These are phyloP conservation scores for Daldinia bambusicola DNA, from an alignment of 495 filamentous ascomycete genomes.

Conservation along the genomic window DNA sequence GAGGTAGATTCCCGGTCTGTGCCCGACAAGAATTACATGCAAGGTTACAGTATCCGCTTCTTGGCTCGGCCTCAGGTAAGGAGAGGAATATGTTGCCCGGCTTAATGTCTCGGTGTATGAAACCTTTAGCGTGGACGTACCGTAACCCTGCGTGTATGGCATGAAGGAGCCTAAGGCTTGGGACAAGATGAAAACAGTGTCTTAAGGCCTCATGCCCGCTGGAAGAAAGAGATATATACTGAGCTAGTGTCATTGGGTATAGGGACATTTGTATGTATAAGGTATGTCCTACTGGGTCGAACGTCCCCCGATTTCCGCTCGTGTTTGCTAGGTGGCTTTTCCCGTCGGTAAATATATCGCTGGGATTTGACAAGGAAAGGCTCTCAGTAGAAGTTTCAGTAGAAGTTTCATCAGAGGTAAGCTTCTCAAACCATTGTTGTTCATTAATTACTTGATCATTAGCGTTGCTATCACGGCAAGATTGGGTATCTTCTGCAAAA, in stretches of 20 bases:
- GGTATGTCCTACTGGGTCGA: constrained; percentile 54
- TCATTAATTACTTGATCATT: neutral
- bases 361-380: constrained; percentile 51
- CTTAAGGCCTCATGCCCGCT: constrained; percentile 38
- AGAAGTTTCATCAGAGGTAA: constrained; percentile 47
- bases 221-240: constrained; percentile 48
- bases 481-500: constrained; percentile 45
- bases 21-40: constrained; percentile 48
- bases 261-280: constrained; percentile 69
- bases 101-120: constrained; percentile 98
- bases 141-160: constrained; percentile 46
- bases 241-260: constrained; percentile 63
- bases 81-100: constrained; percentile 98
- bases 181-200: constrained; percentile 66
- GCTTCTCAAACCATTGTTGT: constrained; percentile 49
- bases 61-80: constrained; percentile 33
- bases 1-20: constrained; percentile 6
- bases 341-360: constrained; percentile 64
- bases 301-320: constrained; percentile 40
- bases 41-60: constrained; percentile 43
- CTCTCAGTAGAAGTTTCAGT: constrained; percentile 47
- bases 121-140: constrained; percentile 86
- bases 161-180: constrained; percentile 50
- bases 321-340: constrained; percentile 55
- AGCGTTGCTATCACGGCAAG: neutral